Percentiles rank a stretch among this genome's conserved stretches.
phyloP scores from a whole-genome alignment of 495 filamentous ascomycete species.

The Penicillium paxilli region DNA sequence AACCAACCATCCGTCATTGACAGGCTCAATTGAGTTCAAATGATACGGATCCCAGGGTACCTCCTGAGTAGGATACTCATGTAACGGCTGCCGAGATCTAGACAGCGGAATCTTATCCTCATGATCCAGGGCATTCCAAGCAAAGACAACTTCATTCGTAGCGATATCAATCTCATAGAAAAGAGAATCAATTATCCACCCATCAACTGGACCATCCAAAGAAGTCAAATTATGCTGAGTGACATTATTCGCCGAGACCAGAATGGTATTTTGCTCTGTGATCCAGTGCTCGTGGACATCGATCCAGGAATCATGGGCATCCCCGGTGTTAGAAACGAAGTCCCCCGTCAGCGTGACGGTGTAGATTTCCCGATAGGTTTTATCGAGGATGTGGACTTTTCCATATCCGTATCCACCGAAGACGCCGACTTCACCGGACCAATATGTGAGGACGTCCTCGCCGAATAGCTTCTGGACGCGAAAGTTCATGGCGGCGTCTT shows the following conservation, averaged over 20 bases:
- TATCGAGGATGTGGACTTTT: conserved; percentile 35
- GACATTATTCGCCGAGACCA: conserved; percentile 47
- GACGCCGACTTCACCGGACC: conserved; percentile 13
- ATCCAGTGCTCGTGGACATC: conserved; percentile 41
- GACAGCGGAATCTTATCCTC: conserved; percentile 9
- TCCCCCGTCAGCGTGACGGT: conserved; percentile 19
- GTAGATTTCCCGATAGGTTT: conserved; percentile 40
- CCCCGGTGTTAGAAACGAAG: conserved; percentile 5
- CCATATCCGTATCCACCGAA: conserved; percentile 28
- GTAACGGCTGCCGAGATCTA: not conserved
- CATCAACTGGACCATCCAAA: conserved; percentile 31
- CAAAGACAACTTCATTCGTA: conserved; percentile 34
- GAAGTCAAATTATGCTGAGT: conserved; percentile 38
- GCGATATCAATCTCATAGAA: conserved; percentile 46
- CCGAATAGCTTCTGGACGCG: conserved; percentile 20
- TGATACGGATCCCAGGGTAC: conserved; percentile 39
- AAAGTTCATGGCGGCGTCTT: conserved; percentile 16
- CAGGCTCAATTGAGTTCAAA: conserved; percentile 35
- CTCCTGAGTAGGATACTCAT: conserved; percentile 3
- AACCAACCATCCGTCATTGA: conserved; percentile 33
- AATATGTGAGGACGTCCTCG: conserved; percentile 24
- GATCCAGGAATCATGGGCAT: conserved; percentile 9
- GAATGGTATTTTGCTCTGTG: conserved; percentile 44
- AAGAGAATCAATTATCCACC: conserved; percentile 45
- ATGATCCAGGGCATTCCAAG: conserved; percentile 32